A percentile compares a stretch with the other conserved stretches of the same genome.
phyloP scores from a whole-genome alignment of 176 grass and related monocot species.

The Triticum urartu region DNA sequence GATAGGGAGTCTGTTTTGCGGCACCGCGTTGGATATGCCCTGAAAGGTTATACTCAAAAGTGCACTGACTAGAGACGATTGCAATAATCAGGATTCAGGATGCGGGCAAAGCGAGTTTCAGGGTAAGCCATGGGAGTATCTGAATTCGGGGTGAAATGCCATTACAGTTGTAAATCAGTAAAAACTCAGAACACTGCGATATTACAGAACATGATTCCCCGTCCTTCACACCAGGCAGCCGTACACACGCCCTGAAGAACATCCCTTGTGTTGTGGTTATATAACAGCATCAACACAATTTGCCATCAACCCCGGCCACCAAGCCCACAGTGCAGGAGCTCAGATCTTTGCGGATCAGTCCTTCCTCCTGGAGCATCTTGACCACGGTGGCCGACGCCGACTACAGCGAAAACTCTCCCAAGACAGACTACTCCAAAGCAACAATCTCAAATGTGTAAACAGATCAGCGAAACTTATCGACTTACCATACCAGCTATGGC shows the following conservation, averaged over 20 bases:
- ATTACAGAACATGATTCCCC: neutral
- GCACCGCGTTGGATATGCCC: too few species aligned
- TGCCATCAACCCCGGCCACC: neutral
- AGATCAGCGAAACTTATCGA: neutral
- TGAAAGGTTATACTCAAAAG: too few species aligned
- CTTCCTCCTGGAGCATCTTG: neutral
- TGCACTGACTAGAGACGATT: too few species aligned
- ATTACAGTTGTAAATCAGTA: too few species aligned
- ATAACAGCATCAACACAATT: neutral
- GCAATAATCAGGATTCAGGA: too few species aligned
- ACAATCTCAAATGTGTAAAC: neutral
- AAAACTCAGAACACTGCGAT: too few species aligned
- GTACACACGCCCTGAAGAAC: neutral
- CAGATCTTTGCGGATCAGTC: too few species aligned
- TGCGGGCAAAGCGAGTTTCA: neutral
- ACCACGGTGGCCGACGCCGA: neutral
- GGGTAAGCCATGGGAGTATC: too few species aligned
- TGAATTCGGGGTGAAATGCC: too few species aligned
- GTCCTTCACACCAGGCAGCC: neutral
- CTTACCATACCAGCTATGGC: neutral
- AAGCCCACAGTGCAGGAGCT: neutral
- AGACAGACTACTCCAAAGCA: neutral
- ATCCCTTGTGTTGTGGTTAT: neutral
- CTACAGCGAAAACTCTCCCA: neutral
- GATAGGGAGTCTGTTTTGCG: too few species aligned